Conservation (phyloP, 768 basidiomycete genomes). For the Mycena rosella region DNA sequence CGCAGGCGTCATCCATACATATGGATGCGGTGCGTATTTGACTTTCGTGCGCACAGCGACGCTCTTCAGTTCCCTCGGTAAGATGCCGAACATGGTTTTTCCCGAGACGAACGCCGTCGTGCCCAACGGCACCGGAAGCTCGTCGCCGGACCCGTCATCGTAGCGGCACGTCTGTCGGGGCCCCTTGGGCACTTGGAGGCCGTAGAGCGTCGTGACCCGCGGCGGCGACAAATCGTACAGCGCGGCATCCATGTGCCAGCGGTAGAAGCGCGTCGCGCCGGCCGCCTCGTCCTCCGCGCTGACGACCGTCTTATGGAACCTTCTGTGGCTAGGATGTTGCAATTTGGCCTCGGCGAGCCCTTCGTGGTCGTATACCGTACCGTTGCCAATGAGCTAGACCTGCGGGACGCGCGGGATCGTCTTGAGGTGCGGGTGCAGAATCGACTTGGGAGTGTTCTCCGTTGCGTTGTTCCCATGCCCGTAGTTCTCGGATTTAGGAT, state of each 20-base stretch:
- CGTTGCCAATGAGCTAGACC: constrained; percentile 94
- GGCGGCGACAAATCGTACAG: constrained; percentile 84
- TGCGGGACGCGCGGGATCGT: constrained; percentile 90
- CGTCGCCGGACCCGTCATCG: constrained; percentile 91
- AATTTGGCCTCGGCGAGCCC: constrained; percentile 82
- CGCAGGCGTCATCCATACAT: constrained; percentile 91
- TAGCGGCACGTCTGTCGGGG: constrained; percentile 74
- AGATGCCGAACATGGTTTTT: constrained; percentile 85
- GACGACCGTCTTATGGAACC: constrained; percentile 87
- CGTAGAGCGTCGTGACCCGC: constrained; percentile 88
- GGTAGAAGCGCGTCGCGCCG: constrained; percentile 89
- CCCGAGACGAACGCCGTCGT: constrained; percentile 90
- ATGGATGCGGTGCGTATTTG: constrained; percentile 87
- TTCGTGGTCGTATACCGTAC: constrained; percentile 83
- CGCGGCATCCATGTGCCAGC: constrained; percentile 95
- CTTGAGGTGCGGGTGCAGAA: constrained; percentile 91
- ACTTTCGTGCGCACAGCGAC: constrained; percentile 83
- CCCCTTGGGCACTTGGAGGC: constrained; percentile 78
- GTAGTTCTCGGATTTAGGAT: constrained; percentile 70
- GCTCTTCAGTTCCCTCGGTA: constrained; percentile 80
- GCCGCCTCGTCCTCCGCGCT: constrained; percentile 79
- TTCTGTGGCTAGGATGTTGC: constrained; percentile 88
- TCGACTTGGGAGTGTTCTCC: constrained; percentile 76
- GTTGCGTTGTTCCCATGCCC: constrained; percentile 94
- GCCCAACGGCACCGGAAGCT: constrained; percentile 84